Base-by-base conservation (phyloP, 805 yeast species). In the Sporopachydermia lactativora region DNA sequence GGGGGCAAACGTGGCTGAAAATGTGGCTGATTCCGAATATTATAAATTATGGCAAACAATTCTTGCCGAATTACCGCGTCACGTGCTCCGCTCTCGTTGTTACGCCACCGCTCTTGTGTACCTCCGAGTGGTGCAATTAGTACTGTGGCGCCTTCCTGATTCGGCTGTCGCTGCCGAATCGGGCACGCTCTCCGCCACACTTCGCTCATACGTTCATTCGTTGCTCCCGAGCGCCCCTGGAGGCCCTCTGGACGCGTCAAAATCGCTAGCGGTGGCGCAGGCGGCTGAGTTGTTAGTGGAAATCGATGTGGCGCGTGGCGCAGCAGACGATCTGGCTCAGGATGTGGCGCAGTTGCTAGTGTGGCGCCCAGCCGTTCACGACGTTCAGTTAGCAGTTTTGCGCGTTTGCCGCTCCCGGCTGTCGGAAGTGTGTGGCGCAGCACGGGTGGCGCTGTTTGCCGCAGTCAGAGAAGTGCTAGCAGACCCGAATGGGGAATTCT, bases 401-500 rank as follows among this genome's bases (percentile, higher is more conserved):
- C 19, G 43, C 3, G 34, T 43, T n/a, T n/a, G n/a, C n/a, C n/a
- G n/a, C n/a, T n/a, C n/a, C n/a, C n/a, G n/a, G n/a, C n/a, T n/a
- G n/a, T n/a, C n/a, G n/a, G n/a, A n/a, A n/a, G n/a, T n/a, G n/a
- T n/a, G n/a, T n/a, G n/a, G n/a, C n/a, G n/a, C n/a, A n/a, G n/a
- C n/a, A n/a, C n/a, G n/a, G n/a, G n/a, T n/a, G n/a, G n/a, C n/a
- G n/a, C n/a, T n/a, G n/a, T n/a, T n/a, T n/a, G n/a, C n/a, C n/a
- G n/a, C n/a, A n/a, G 4, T 44, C 74, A 16, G 62, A 60, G 1
- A 44, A 47, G 3, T 64, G 65, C 51, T 65, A n/a, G 31, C 8
- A 24, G 31, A 24, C n/a, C 36, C 47, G 1, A 49, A 55, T 14
- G 47, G 49, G 0, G 15, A 44, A 1, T 46, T 54, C n/a, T 68